Evolutionary conservation across 495 filamentous ascomycete species (phyloP).

Genomic region (Aspergillus ellipticus): DNA sequence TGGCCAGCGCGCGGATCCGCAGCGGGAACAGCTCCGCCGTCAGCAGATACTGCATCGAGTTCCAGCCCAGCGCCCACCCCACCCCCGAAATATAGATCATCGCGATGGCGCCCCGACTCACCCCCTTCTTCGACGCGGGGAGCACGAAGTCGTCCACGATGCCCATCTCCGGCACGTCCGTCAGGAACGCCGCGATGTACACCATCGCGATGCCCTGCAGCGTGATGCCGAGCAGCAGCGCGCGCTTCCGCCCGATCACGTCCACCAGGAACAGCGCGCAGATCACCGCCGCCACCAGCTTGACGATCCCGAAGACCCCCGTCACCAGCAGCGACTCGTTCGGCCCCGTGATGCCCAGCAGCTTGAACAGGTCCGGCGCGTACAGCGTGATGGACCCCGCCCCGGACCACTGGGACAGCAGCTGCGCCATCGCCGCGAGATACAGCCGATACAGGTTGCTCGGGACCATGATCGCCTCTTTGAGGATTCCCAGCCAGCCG

Average conservation of each 20-base stretch:
- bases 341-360: slow-evolving; percentile 59
- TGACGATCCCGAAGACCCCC: slow-evolving; percentile 67
- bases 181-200: slow-evolving; percentile 66
- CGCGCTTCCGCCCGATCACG: slow-evolving; percentile 67
- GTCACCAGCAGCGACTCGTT: slow-evolving; percentile 63
- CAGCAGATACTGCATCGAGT: slow-evolving; percentile 71
- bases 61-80: slow-evolving; percentile 74
- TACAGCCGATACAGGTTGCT: slow-evolving; percentile 63
- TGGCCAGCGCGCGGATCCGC: slow-evolving; percentile 43
- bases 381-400: slow-evolving; percentile 65
- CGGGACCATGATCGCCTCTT: slow-evolving; percentile 57
- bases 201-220: slow-evolving; percentile 62
- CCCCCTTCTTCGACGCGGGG: slow-evolving; percentile 26
- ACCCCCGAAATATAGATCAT: slow-evolving; percentile 65
- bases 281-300: slow-evolving; percentile 57
- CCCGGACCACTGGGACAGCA: slow-evolving; percentile 68
- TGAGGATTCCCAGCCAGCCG: slow-evolving; percentile 51
- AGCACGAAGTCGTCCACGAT: slow-evolving; percentile 26
- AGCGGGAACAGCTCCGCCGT: slow-evolving; percentile 74
- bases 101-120: slow-evolving; percentile 55
- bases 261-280: slow-evolving; percentile 73
- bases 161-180: slow-evolving; percentile 48
- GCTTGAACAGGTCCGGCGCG: slow-evolving; percentile 60
- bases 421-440: slow-evolving; percentile 54
- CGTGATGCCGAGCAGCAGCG: slow-evolving; percentile 60